These are phyloP conservation scores for Lentinula lateritia DNA, from an alignment of 768 basidiomycete species.

Conservation along the genomic window DNA sequence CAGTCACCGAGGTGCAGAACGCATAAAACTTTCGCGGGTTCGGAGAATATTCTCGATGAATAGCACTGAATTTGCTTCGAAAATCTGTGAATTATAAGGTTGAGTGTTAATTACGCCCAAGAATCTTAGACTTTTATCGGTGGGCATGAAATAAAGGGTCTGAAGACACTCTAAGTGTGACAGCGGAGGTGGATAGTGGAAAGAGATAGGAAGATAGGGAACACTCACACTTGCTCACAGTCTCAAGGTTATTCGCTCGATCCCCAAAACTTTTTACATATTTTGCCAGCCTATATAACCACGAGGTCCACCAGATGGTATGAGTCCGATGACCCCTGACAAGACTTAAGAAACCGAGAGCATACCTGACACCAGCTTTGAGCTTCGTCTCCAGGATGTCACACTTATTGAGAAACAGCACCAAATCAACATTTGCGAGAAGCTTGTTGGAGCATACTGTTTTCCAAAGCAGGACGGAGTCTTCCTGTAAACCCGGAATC, in stretches of 20 bases:
- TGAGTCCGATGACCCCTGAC: background rate
- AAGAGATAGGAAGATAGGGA: background rate
- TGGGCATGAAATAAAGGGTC: background rate
- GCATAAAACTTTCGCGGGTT: conserved; percentile 72
- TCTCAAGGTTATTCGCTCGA: conserved; percentile 63
- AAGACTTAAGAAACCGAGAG: background rate
- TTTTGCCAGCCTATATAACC: conserved; percentile 41
- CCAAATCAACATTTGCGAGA: conserved; percentile 71
- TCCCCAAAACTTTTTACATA: conserved; percentile 75
- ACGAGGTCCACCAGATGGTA: background rate
- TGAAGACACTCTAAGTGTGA: background rate
- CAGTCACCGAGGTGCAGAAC: conserved; percentile 74
- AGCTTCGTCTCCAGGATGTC: conserved; percentile 75
- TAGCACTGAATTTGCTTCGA: conserved; percentile 65
- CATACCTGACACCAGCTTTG: conserved; percentile 46
- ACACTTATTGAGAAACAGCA: conserved; percentile 86
- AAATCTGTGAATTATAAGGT: conserved; percentile 40
- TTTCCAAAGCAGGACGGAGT: conserved; percentile 88
- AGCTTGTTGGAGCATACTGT: conserved; percentile 80
- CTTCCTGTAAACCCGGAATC: conserved; percentile 45
- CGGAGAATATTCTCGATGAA: conserved; percentile 72
- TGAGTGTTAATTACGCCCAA: background rate
- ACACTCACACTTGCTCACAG: conserved; percentile 62
- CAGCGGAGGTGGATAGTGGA: background rate
- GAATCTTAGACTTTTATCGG: background rate